Evolutionary conservation across 78 protist genomes (phyloP), one percentile per base, ranked within the genome.

Genomic region (Emiliania huxleyi): DNA sequence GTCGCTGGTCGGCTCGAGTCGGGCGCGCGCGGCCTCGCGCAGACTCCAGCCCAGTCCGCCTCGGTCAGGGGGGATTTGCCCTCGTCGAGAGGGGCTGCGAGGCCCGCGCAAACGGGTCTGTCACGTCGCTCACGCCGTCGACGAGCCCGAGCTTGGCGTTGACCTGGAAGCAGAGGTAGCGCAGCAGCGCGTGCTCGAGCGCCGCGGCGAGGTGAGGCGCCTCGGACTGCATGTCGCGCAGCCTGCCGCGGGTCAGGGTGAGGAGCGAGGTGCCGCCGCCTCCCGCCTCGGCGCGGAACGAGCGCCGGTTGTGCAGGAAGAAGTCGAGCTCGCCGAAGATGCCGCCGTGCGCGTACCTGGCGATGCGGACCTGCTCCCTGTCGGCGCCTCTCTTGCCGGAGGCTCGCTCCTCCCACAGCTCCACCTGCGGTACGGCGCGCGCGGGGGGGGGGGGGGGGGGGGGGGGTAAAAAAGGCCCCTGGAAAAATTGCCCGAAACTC

Each of bases 321-420:
- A 77, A 77, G 85, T 77, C 85, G 46, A 77, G 85, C 48, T 77
- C 85, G 29, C 85, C 85, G 29, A 77, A 77, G 46, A 77, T 77
- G 48, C 85, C 85, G 18, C 85, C 85, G 46, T 40, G 37, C 15
- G 23, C 85, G 33, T 77, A 40, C 29, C 35, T n/a, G n/a, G n/a
- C n/a, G n/a, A n/a, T 48, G 55, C 55, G n/a, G n/a, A n/a, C n/a
- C n/a, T n/a, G n/a, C n/a, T n/a, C n/a, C n/a, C n/a, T n/a, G n/a
- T n/a, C n/a, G n/a, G n/a, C n/a, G n/a, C n/a, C n/a, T n/a, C n/a
- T n/a, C n/a, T n/a, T n/a, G n/a, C n/a, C n/a, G n/a, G n/a, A n/a
- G n/a, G n/a, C n/a, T n/a, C n/a, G n/a, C n/a, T n/a, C n/a, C n/a
- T n/a, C n/a, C n/a, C n/a, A n/a, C n/a, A n/a, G n/a, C n/a, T n/a